phyloP scores from a whole-genome alignment of 192 early-diverging fungal species.

The Coemansia umbellata region DNA sequence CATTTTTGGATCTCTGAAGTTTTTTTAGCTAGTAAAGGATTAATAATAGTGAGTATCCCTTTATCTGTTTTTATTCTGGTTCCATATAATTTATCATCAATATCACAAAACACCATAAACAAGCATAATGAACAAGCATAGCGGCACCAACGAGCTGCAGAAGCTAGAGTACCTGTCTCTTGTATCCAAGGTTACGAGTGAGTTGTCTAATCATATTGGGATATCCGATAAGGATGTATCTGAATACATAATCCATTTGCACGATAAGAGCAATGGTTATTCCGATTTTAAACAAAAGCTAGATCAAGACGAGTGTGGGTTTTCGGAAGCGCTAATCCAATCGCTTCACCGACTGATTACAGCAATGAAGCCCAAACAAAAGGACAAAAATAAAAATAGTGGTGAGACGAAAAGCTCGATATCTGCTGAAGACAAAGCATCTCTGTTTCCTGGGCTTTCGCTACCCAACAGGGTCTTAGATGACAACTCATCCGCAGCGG shows the following conservation, averaged over 20 bases:
- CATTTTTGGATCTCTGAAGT: too few relatives aligned
- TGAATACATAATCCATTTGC: constrained; percentile 88
- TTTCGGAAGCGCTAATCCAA: constrained; percentile 76
- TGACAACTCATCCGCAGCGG: background rate
- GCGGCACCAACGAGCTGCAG: constrained; percentile 45
- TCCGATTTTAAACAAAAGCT: constrained; percentile 66
- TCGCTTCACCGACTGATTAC: constrained; percentile 84
- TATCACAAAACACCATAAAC: background rate
- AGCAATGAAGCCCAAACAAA: constrained; percentile 69
- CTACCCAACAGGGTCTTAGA: constrained; percentile 23
- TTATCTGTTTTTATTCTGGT: background rate
- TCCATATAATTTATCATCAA: background rate
- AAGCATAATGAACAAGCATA: constrained; percentile 9
- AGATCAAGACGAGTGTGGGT: constrained; percentile 71
- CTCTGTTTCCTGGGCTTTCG: constrained; percentile 78
- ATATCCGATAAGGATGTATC: constrained; percentile 86
- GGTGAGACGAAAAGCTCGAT: constrained; percentile 27
- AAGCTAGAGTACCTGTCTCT: constrained; percentile 85
- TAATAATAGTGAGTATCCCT: too few relatives aligned
- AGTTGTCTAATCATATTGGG: constrained; percentile 89
- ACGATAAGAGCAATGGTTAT: constrained; percentile 63
- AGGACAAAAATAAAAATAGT: background rate
- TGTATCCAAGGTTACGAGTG: constrained; percentile 84
- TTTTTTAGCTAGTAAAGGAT: too few relatives aligned
- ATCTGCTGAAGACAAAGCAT: constrained; percentile 55